Conservation (phyloP, 345 rosid genomes). For the Lepidium sativum region DNA sequence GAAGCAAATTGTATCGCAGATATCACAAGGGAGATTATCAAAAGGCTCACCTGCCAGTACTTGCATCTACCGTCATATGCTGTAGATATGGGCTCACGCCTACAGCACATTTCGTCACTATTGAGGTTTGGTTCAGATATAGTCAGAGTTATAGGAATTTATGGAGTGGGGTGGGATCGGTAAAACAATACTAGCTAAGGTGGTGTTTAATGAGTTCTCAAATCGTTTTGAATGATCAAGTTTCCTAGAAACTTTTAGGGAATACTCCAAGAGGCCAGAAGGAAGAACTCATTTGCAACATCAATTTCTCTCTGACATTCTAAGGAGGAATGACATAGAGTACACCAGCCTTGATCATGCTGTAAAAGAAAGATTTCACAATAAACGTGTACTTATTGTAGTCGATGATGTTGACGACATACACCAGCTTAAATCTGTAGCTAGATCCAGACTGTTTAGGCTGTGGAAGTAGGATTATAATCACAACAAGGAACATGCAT, state of each 20-base stretch:
- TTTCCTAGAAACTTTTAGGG: conserved; percentile 32
- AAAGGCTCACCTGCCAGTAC: not conserved
- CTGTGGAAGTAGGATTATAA: not conserved
- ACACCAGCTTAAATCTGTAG: not conserved
- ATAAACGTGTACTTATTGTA: not conserved
- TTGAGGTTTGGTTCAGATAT: not conserved
- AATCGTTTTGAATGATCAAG: conserved; percentile 25
- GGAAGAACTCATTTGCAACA: conserved; percentile 14
- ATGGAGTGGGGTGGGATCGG: not conserved
- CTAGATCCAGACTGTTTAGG: not conserved
- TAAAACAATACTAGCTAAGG: conserved; percentile 22
- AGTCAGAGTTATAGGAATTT: not conserved
- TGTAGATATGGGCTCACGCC: conserved; percentile 18
- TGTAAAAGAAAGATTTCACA: not conserved
- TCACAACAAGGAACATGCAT: not conserved
- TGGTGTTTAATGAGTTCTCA: conserved; percentile 18
- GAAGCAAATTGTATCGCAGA: not conserved
- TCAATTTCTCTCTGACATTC: conserved; percentile 28
- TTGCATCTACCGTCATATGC: not conserved
- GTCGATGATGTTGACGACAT: conserved; percentile 17
- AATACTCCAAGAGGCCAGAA: conserved; percentile 1
- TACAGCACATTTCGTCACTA: not conserved
- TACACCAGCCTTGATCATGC: conserved; percentile 5
- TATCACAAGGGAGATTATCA: not conserved
- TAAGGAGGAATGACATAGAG: not conserved